phyloP scores from a whole-genome alignment of 345 rosid genomes.

The Citropsis articulata region DNA sequence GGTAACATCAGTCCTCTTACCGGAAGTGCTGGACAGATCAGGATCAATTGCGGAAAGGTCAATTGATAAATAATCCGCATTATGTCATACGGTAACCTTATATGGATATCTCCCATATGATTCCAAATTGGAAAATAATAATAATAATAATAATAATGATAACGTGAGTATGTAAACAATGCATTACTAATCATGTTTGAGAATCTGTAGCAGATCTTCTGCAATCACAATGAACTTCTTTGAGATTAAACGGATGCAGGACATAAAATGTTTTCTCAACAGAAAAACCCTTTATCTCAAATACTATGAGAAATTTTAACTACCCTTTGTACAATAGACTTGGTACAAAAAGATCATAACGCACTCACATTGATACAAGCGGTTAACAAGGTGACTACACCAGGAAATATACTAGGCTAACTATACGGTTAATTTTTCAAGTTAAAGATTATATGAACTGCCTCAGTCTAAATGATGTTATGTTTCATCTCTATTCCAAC shows the following conservation, averaged over 20 bases:
- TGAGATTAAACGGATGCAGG: background rate
- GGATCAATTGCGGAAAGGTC: slow-evolving; percentile 34
- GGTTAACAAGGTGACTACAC: slow-evolving; percentile 7
- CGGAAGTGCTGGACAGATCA: slow-evolving; percentile 35
- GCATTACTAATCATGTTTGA: background rate
- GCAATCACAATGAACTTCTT: background rate
- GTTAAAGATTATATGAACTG: background rate
- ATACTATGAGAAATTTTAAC: background rate
- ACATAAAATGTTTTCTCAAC: background rate
- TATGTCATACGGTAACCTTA: background rate
- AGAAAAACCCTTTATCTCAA: background rate
- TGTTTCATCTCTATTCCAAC: slow-evolving; percentile 32
- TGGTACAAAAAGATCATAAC: background rate
- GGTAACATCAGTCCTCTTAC: slow-evolving; percentile 41
- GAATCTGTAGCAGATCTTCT: background rate
- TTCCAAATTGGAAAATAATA: background rate
- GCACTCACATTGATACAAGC: background rate
- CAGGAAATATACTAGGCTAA: slow-evolving; percentile 7
- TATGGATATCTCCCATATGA: too few species aligned
- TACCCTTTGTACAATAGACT: background rate
- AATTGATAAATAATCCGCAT: slow-evolving; percentile 6
- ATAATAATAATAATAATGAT: background rate
- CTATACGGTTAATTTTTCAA: slow-evolving; percentile 9
- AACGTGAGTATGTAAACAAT: background rate
- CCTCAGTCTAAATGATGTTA: background rate